A percentile compares a stretch with the other conserved stretches of the same genome.
Evolutionary conservation across 2,329 filamentous ascomycete species (phyloP).

Genomic region (Ceratocystis cubensis): DNA sequence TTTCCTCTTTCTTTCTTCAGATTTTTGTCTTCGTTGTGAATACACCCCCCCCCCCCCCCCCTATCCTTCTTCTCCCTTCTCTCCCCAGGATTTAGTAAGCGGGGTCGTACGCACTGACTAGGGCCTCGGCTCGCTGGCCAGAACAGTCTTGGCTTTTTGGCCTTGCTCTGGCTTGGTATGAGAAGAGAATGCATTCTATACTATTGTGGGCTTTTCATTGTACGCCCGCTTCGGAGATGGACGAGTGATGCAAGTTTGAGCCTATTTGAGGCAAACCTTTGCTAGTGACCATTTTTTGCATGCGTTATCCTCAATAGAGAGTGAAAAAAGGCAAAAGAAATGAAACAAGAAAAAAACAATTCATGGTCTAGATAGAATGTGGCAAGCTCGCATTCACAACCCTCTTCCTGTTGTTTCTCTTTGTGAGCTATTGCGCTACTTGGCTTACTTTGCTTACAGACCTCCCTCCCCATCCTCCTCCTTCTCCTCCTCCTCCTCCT

Average conservation of each 20-base stretch:
- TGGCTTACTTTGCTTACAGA: neutral
- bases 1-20: neutral
- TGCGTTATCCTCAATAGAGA: neutral
- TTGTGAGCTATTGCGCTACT: neutral
- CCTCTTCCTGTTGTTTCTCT: neutral
- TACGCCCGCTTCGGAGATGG: neutral
- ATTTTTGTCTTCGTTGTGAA: neutral
- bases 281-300: neutral
- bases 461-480: neutral
- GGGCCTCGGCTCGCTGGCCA: neutral
- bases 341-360: neutral
- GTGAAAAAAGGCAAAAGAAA: neutral
- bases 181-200: too few species aligned
- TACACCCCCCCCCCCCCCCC: neutral
- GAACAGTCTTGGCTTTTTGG: neutral
- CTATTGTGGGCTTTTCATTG: neutral
- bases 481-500: neutral
- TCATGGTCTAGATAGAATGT: neutral
- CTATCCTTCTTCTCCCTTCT: neutral
- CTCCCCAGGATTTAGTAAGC: slow-evolving; percentile 5
- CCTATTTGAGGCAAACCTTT: neutral
- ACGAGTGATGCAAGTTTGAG: neutral
- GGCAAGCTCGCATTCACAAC: neutral
- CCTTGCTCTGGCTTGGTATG: neutral
- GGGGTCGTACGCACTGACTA: neutral